These are phyloP conservation scores for Orychophragmus violaceus DNA, from an alignment of 345 rosid genomes.

Conservation along the genomic window DNA sequence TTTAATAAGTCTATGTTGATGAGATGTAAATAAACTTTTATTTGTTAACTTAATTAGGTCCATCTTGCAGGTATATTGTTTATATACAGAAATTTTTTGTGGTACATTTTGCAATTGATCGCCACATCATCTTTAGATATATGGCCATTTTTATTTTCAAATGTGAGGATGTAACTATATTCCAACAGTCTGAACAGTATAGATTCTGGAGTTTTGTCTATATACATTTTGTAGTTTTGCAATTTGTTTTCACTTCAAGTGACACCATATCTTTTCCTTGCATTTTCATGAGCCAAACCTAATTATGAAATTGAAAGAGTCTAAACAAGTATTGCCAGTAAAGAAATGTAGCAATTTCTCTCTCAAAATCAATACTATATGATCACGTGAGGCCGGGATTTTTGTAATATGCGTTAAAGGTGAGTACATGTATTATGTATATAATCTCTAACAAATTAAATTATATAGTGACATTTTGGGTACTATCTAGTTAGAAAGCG, in stretches of 20 bases:
- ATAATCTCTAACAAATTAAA: neutral
- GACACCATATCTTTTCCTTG: constrained; percentile 11
- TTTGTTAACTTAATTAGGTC: too few species aligned
- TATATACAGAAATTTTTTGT: neutral
- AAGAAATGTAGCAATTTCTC: neutral
- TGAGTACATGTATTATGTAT: neutral
- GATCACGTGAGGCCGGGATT: constrained; percentile 17
- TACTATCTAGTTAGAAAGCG: neutral
- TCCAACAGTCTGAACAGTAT: constrained; percentile 8
- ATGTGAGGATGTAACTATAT: constrained; percentile 1
- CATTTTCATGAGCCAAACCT: constrained; percentile 13
- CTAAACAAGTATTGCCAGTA: constrained; percentile 13
- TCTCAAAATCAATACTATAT: constrained; percentile 14
- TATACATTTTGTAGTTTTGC: constrained; percentile 6
- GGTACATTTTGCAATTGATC: neutral
- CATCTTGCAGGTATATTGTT: neutral
- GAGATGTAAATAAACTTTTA: too few species aligned
- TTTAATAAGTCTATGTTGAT: too few species aligned
- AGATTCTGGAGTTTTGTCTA: constrained; percentile 20
- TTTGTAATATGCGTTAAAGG: neutral
- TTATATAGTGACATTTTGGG: neutral
- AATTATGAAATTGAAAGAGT: constrained; percentile 2
- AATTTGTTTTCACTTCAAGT: constrained; percentile 4
- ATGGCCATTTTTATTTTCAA: neutral
- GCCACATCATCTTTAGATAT: constrained; percentile 1